These are phyloP conservation scores for Vinca minor DNA, from an alignment of 257 asterid genomes.

Conservation along the genomic window DNA sequence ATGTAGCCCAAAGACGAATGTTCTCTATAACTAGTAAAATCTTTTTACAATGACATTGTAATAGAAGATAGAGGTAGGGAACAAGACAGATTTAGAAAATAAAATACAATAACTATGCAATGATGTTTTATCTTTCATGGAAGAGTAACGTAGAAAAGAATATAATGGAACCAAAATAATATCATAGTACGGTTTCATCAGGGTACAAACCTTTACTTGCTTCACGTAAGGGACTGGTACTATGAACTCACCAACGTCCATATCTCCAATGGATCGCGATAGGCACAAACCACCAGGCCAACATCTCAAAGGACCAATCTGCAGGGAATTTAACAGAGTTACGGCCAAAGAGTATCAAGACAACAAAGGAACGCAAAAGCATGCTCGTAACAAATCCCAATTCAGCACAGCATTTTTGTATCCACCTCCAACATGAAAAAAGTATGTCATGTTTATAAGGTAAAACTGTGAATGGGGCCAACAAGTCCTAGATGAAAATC, in stretches of 20 bases:
- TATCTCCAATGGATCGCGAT: conserved; percentile 94
- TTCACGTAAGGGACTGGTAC: conserved; percentile 95
- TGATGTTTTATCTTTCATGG: background rate
- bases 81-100: background rate
- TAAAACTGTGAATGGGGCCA: background rate
- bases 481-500: background rate
- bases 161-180: background rate
- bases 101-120: background rate
- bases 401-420: background rate
- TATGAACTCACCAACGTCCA: conserved; percentile 96
- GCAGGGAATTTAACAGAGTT: conserved; percentile 16
- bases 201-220: conserved; percentile 86
- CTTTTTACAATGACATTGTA: background rate
- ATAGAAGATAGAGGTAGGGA: background rate
- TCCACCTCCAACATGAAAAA: background rate
- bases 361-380: background rate
- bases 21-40: background rate
- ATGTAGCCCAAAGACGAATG: background rate
- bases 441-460: background rate
- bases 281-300: conserved; percentile 99
- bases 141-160: background rate
- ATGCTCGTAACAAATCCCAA: background rate
- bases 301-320: conserved; percentile 99
- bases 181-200: background rate
- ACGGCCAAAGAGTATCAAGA: conserved; percentile 11